Evolutionary conservation across 805 yeast species (phyloP).

Genomic region (Kurtzmaniella cleridarum): DNA sequence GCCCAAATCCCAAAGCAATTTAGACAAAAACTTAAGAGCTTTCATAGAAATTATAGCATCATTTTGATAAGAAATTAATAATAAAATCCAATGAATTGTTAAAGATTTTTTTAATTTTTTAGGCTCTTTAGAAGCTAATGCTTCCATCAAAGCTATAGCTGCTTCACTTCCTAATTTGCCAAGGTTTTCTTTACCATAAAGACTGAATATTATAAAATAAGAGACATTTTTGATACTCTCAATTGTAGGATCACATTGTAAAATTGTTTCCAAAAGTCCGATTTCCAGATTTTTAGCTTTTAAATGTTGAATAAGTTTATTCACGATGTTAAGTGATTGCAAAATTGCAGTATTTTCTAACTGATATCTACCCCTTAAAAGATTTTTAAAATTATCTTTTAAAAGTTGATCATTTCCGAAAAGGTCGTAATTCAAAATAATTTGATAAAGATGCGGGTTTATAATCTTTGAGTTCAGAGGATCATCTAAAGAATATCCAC

Average conservation of each 20-base stretch:
- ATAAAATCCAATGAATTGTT: constrained; percentile 60
- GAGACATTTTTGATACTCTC: constrained; percentile 50
- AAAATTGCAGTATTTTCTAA: too few relatives aligned
- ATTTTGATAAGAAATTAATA: constrained; percentile 41
- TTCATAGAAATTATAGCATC: constrained; percentile 18
- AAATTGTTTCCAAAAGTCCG: constrained; percentile 17
- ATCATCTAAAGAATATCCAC: too few relatives aligned
- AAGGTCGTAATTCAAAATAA: background rate
- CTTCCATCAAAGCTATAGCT: constrained; percentile 29
- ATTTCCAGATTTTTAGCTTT: constrained; percentile 20
- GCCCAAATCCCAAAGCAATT: constrained; percentile 43
- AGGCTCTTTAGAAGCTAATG: constrained; percentile 29
- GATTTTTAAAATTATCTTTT: too few relatives aligned
- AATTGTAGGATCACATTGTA: constrained; percentile 42
- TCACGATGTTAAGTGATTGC: constrained; percentile 26
- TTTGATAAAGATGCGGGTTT: background rate
- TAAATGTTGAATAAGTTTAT: constrained; percentile 45
- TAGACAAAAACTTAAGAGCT: constrained; percentile 44
- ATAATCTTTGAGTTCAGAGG: background rate
- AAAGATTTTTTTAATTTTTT: constrained; percentile 47
- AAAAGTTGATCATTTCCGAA: too few relatives aligned
- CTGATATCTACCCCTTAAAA: too few relatives aligned
- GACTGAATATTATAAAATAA: constrained; percentile 41
- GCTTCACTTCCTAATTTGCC: constrained; percentile 30
- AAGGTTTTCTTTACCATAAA: constrained; percentile 39